Evolutionary conservation across 2,329 filamentous ascomycete genomes (phyloP).

Genomic region (Leptographium radiaticola): DNA sequence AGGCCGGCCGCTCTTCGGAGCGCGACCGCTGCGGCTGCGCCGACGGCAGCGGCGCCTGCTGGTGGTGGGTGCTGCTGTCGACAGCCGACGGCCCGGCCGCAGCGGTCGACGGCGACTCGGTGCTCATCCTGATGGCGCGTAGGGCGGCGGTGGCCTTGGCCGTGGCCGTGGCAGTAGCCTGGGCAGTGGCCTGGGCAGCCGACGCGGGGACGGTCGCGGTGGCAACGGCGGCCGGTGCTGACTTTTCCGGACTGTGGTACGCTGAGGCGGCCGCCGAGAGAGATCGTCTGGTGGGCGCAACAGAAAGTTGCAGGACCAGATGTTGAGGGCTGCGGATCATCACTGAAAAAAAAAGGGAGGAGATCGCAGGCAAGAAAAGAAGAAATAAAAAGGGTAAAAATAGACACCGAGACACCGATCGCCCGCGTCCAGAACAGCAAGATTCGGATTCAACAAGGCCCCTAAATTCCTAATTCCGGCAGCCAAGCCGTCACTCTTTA

Average conservation of each 20-base stretch:
- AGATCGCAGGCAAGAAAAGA: neutral
- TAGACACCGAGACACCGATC: neutral
- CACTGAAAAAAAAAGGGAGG: neutral
- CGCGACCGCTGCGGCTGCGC: slow-evolving; percentile 1
- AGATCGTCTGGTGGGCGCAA: slow-evolving; percentile 11
- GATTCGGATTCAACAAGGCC: neutral
- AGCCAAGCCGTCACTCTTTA: too few relatives aligned
- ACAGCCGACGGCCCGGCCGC: neutral
- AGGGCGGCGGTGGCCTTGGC: neutral
- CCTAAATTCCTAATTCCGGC: neutral
- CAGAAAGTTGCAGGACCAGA: slow-evolving; percentile 11
- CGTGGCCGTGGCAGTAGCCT: neutral
- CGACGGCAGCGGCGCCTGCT: slow-evolving; percentile 7
- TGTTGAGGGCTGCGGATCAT: slow-evolving; percentile 12
- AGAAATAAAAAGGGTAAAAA: neutral
- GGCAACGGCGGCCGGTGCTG: neutral
- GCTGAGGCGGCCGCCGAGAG: slow-evolving; percentile 10
- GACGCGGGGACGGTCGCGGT: neutral
- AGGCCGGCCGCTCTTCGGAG: slow-evolving; percentile 6
- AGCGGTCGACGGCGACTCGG: slow-evolving; percentile 3
- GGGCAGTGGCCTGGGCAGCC: neutral
- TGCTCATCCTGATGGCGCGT: slow-evolving; percentile 8
- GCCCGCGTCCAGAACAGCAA: neutral
- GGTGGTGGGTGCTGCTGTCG: neutral
- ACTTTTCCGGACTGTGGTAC: neutral